These are phyloP conservation scores for Sporisorium reilianum DNA, from an alignment of 1,284 basidiomycete species.

Conservation along the genomic window DNA sequence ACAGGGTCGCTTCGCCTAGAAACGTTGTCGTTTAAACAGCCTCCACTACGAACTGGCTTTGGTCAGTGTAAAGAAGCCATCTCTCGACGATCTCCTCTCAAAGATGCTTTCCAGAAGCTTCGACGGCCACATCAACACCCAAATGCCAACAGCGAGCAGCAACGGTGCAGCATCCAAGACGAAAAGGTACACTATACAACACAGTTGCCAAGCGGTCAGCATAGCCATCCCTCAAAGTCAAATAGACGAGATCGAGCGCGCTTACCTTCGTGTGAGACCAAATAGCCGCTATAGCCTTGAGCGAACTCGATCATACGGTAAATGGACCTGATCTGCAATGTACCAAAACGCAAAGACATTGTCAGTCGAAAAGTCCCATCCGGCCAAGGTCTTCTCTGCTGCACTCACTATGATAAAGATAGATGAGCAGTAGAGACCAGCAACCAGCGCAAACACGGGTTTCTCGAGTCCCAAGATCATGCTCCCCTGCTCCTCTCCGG, in stretches of 20 bases:
- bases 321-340: conserved; percentile 40
- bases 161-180: conserved; percentile 52
- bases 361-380: too few relatives aligned
- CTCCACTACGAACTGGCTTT: conserved; percentile 8
- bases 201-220: too few relatives aligned
- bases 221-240: too few relatives aligned
- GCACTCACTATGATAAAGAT: conserved; percentile 42
- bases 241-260: too few relatives aligned
- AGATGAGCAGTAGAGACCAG: conserved; percentile 33
- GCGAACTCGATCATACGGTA: conserved; percentile 57
- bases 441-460: conserved; percentile 29
- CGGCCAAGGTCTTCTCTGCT: too few relatives aligned
- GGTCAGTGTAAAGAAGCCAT: conserved; percentile 7
- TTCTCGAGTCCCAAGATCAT: conserved; percentile 28
- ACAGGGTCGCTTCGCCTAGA: too few relatives aligned
- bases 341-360: background rate
- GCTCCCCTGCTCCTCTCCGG: background rate
- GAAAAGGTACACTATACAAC: conserved; percentile 55
- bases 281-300: conserved; percentile 51
- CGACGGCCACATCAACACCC: conserved; percentile 52
- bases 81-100: conserved; percentile 17
- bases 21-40: too few relatives aligned
- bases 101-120: conserved; percentile 31
- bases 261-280: conserved; percentile 52
- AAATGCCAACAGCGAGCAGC: conserved; percentile 46